These are phyloP conservation scores for Neurospora sp. DNA, from an alignment of 495 filamentous ascomycete species.

Conservation along the genomic window DNA sequence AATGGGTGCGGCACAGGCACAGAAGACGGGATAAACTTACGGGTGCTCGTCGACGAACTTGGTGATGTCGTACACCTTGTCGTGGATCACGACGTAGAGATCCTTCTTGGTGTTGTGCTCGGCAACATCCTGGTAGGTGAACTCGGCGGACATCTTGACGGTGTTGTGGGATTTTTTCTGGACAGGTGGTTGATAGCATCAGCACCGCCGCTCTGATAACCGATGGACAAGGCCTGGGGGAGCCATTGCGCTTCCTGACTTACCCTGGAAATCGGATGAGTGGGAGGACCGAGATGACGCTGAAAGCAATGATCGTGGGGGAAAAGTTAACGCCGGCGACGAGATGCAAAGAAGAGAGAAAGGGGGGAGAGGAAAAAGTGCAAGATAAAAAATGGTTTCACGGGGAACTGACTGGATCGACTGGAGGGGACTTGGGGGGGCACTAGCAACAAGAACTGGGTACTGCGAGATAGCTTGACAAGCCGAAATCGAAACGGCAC, in stretches of 20 bases:
- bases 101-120: slow-evolving; percentile 95
- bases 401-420: not conserved
- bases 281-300: not conserved
- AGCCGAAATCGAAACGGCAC: not conserved
- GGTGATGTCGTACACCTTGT: slow-evolving; percentile 84
- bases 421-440: not conserved
- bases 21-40: slow-evolving; percentile 48
- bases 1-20: not conserved
- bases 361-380: slow-evolving; percentile 6
- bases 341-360: slow-evolving; percentile 6
- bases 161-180: slow-evolving; percentile 6
- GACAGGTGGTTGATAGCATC: slow-evolving; percentile 14
- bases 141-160: slow-evolving; percentile 56
- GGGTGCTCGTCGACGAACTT: slow-evolving; percentile 98
- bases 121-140: slow-evolving; percentile 76
- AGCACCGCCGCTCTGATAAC: not conserved
- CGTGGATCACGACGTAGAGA: slow-evolving; percentile 82
- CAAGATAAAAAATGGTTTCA: not conserved
- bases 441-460: not conserved
- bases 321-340: not conserved
- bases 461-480: slow-evolving; percentile 5
- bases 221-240: not conserved
- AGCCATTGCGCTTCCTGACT: not conserved
- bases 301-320: not conserved
- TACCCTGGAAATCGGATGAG: not conserved